Evolutionary conservation across 2,329 filamentous ascomycete species (phyloP), one percentile per base, ranked within the genome.

Genomic region (Paraphaeosphaeria sporulosa): DNA sequence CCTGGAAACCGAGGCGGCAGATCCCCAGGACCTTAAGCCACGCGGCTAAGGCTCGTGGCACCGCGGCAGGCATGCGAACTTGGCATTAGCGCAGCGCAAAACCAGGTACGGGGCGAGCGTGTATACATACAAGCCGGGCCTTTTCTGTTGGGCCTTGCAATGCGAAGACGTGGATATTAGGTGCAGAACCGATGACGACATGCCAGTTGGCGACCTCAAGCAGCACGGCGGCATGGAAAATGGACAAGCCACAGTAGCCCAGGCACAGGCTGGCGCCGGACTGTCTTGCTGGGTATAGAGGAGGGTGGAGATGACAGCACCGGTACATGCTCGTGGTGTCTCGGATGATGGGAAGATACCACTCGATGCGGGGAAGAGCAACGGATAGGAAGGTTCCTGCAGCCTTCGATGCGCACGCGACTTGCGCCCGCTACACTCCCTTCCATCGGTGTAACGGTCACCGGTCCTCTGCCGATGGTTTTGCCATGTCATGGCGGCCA

Each of bases 31-130:
- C 47, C 25, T 44, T 30, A 53, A 58, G 60, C 57, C 60, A 62
- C 57, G 60, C 54, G 60, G 58, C 27, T 43, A 51, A 53, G 42
- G 56, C 60, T 59, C 56, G 60, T 62, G 60, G 56, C 50, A 44
- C 40, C 47, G 48, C 19, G 42, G 27, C 47, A 42, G 38, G 50
- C 42, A 47, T 30, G 30, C 15, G 23, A 52, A 32, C 46, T 48
- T 38, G 38, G 53, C 34, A 57, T 52, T 53, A 52, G 40, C 21
- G 34, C 32, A 6, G 8, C 7, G 46, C 9, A 21, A 36, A 52
- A 34, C 48, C 40, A 25, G 42, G 44, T 46, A 46, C 42, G 6
- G 21, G 40, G 50, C 23, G 38, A 38, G 32, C 23, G 15, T 52
- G 25, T 40, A 50, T 10, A 32, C 32, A n/a, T 21, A n/a, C 23